Percentiles rank a stretch among this genome's conserved stretches.
These are phyloP conservation scores for Gracilaria caudata DNA, from an alignment of 23 red algal species.

Conservation along the genomic window DNA sequence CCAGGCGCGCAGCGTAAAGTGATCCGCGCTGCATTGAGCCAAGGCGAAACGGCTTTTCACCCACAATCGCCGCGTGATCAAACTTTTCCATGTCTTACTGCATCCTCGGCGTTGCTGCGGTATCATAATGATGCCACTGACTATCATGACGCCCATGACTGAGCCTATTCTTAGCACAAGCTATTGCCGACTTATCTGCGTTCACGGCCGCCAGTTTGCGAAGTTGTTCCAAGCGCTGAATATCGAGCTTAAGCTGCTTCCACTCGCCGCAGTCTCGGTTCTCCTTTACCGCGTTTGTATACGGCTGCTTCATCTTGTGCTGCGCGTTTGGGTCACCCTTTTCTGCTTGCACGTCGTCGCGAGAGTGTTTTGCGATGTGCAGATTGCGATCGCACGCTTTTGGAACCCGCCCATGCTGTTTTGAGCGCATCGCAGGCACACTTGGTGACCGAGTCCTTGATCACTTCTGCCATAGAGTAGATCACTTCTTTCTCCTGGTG, in stretches of 20 bases:
- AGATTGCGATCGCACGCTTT: background rate
- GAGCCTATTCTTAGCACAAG: background rate
- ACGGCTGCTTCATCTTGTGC: background rate
- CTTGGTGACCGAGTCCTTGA: background rate
- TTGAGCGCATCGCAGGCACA: background rate
- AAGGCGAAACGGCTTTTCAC: no score
- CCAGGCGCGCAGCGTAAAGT: no score
- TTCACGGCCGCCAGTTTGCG: background rate
- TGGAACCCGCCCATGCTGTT: background rate
- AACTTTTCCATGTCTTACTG: no score
- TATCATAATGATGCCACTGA: conserved; percentile 1
- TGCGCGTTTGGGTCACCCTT: background rate
- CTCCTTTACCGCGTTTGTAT: background rate
- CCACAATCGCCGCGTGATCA: no score
- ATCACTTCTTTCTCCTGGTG: background rate
- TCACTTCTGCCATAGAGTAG: background rate
- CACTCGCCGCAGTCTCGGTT: background rate
- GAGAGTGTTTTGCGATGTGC: background rate
- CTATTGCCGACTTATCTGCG: background rate
- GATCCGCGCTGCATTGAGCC: no score
- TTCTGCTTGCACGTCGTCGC: background rate
- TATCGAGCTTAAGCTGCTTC: background rate
- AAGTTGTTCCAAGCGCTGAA: background rate
- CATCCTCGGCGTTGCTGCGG: no score
- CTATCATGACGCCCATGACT: conserved; percentile 9